Percentiles rank a stretch among this genome's conserved stretches.
These are phyloP conservation scores for Exophiala sp. DNA, from an alignment of 2,329 filamentous ascomycete genomes.

Conservation along the genomic window DNA sequence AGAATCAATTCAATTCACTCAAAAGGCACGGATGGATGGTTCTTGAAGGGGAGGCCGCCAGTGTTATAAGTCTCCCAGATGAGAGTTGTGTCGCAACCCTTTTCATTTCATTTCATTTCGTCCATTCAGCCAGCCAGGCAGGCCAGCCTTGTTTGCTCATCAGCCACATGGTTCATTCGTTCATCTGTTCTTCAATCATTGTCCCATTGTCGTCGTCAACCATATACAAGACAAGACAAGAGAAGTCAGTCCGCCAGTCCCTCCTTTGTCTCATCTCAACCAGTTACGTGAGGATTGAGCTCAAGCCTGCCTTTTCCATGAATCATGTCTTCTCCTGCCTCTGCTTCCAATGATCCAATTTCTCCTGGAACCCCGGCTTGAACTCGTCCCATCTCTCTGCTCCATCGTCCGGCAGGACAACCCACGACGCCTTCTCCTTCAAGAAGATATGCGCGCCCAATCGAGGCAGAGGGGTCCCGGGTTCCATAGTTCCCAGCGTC, in stretches of 20 bases:
- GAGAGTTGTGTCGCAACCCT: too few species aligned
- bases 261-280: too few species aligned
- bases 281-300: too few species aligned
- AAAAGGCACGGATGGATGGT: too few species aligned
- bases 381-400: conserved; percentile 30
- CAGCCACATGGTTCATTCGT: neutral
- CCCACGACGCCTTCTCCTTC: conserved; percentile 38
- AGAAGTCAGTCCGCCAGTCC: too few species aligned
- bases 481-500: conserved; percentile 40
- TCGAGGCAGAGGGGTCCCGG: conserved; percentile 29
- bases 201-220: neutral
- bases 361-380: conserved; percentile 20
- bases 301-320: neutral
- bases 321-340: neutral
- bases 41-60: too few species aligned
- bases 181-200: neutral
- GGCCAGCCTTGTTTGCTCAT: too few species aligned
- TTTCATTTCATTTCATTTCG: too few species aligned
- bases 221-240: too few species aligned
- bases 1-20: conserved; percentile 8
- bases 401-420: conserved; percentile 36
- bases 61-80: too few species aligned
- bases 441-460: conserved; percentile 42
- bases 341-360: conserved; percentile 23
- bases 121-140: too few species aligned